Percentiles rank a stretch among this genome's conserved stretches.
Conservation (phyloP, 345 rosid genomes). For the Brassica rapa region DNA sequence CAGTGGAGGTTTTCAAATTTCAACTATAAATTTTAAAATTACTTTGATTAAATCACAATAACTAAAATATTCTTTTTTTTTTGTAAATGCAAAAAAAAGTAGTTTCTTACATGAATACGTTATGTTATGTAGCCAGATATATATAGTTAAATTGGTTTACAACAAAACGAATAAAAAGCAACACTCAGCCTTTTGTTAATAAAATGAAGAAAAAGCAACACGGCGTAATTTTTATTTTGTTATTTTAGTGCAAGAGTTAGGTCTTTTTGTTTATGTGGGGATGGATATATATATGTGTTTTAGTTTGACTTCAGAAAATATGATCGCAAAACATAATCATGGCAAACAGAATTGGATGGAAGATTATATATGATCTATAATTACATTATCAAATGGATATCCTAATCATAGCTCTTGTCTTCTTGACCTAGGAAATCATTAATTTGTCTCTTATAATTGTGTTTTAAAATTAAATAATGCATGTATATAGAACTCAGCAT, state of each 20-base stretch:
- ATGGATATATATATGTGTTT: not conserved
- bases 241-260: not conserved
- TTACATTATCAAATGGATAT: constrained; percentile 27
- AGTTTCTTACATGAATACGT: not conserved
- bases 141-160: not conserved
- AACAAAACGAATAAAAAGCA: not conserved
- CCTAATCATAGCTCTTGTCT: constrained; percentile 34
- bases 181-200: not conserved
- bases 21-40: not conserved
- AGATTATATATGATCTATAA: constrained; percentile 25
- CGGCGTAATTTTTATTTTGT: not conserved
- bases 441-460: constrained; percentile 30
- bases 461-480: not conserved
- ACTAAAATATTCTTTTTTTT: not conserved
- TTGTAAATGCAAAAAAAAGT: not conserved
- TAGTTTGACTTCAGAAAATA: constrained; percentile 30
- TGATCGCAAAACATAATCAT: constrained; percentile 35
- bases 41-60: not conserved
- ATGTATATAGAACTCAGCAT: constrained; percentile 3
- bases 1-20: not conserved
- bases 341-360: constrained; percentile 33
- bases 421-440: constrained; percentile 23
- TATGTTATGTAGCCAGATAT: not conserved
- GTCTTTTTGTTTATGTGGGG: constrained; percentile 10
- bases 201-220: not conserved